Base-by-base conservation (phyloP, 108 stramenopile genomes). In the Fistulifera pelliculosa region DNA sequence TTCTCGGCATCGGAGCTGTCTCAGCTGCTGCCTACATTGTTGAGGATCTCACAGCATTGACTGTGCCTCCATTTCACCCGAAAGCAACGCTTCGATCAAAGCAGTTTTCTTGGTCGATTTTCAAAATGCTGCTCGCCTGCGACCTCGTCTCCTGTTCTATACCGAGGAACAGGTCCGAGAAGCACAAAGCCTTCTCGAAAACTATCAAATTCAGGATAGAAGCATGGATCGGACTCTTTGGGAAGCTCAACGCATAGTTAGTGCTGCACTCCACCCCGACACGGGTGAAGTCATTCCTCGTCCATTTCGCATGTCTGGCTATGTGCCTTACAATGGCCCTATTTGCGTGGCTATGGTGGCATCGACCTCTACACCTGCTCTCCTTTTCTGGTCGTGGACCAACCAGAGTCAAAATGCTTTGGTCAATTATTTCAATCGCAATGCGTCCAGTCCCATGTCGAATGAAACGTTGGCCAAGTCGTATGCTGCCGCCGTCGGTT, bases 361-460 rank as follows among this genome's bases (percentile, higher is more conserved):
- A 1, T 61, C 69, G 11, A 61, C 61, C 7, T 68, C 74, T 16
- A 86, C 83, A 0, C 52, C 60, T 1, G 62, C 79, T 10, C 43
- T 90, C 13, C 52, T 90, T 12, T 88, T 86, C 64, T 88, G 89
- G 84, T 85, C 85, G 44, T 90, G 82, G 76, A 49, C 76, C 16
- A 94, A 94, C 60, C 94, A 94, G 52, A 75, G 66, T 40, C 91
- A 88, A 49, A 94, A 94, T 70, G 94, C 94, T 27, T 47, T 87
- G 38, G 85, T 94, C 38, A 94, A 80, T 27, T 90, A 88, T 65
- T 76, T 79, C 47, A 58, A 58, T 47, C 76, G 93, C 28, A 97
- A 97, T 61, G 94, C 94, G 6, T 74, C 84, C 17, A 74, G 75
- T 54, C 65, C 66, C 52, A 86, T 83, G 81, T 72, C 68, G 27